Evolutionary conservation across 1,139 yeast genomes (phyloP).

Genomic region (Yamadazyma atmosphaerica): DNA sequence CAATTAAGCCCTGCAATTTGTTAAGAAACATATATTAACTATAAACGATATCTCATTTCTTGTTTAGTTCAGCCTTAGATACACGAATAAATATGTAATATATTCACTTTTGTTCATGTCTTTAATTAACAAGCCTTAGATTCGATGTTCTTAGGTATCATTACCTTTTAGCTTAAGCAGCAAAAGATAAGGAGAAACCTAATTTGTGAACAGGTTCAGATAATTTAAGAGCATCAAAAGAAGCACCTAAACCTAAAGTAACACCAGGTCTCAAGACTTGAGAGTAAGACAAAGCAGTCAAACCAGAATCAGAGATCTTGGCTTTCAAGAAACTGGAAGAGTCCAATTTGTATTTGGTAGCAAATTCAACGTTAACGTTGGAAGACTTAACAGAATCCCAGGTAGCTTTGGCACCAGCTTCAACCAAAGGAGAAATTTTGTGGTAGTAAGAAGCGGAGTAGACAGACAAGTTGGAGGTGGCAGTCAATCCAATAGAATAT

Average conservation of each 20-base stretch:
- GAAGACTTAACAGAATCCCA: conserved; percentile 83
- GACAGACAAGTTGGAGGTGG: conserved; percentile 85
- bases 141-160: neutral
- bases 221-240: conserved; percentile 93
- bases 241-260: conserved; percentile 95
- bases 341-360: conserved; percentile 92
- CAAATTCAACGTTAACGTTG: conserved; percentile 81
- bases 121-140: neutral
- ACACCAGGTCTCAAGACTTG: conserved; percentile 97
- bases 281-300: conserved; percentile 92
- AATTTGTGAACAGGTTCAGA: conserved; percentile 98
- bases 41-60: conserved; percentile 2
- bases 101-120: neutral
- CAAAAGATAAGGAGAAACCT: conserved; percentile 90
- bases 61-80: neutral
- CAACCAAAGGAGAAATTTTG: conserved; percentile 85
- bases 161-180: conserved; percentile 52
- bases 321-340: conserved; percentile 89
- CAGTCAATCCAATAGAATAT: conserved; percentile 86
- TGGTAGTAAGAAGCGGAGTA: conserved; percentile 98
- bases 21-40: conserved; percentile 3
- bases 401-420: conserved; percentile 97
- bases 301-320: conserved; percentile 95
- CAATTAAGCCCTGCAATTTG: too few relatives aligned
- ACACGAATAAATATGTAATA: neutral